These are phyloP conservation scores for Phytophthora fragariaefolia DNA, from an alignment of 352 stramenopile genomes.

Conservation along the genomic window DNA sequence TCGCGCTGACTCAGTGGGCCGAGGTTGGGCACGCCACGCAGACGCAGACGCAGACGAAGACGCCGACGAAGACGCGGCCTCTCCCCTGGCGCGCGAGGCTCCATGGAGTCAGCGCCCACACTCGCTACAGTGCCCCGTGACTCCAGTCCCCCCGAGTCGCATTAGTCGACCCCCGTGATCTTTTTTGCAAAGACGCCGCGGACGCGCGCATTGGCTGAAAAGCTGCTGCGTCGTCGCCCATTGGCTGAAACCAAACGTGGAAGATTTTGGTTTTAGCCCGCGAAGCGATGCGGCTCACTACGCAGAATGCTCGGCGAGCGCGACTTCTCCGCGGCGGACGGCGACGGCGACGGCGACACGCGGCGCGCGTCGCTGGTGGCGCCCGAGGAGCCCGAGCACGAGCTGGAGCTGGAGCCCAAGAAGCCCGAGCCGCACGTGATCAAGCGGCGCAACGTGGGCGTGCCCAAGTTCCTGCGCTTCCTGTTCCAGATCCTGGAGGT, in stretches of 20 bases:
- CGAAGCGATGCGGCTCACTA: slow-evolving; percentile 52
- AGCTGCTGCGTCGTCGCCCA: not conserved
- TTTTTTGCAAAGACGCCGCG: slow-evolving; percentile 9
- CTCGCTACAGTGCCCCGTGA: slow-evolving; percentile 9
- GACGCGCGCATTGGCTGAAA: slow-evolving; percentile 17
- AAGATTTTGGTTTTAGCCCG: slow-evolving; percentile 38
- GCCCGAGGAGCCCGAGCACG: slow-evolving; percentile 32
- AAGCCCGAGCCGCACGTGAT: slow-evolving; percentile 39
- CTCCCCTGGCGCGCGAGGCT: not conserved
- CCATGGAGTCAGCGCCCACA: slow-evolving; percentile 13
- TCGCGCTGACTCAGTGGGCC: not conserved
- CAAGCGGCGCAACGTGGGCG: slow-evolving; percentile 64
- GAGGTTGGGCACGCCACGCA: not conserved
- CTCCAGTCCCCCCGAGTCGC: not conserved
- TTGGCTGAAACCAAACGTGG: slow-evolving; percentile 18
- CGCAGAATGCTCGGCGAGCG: slow-evolving; percentile 38
- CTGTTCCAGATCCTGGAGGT: slow-evolving; percentile 76
- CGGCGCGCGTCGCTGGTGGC: slow-evolving; percentile 30
- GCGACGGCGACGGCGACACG: slow-evolving; percentile 21
- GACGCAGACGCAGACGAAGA: not conserved
- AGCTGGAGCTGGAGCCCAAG: slow-evolving; percentile 22
- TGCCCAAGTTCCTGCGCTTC: slow-evolving; percentile 76
- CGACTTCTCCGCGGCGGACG: not conserved
- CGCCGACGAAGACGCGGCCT: not conserved
- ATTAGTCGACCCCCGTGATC: slow-evolving; percentile 20